Percentiles rank a stretch among this genome's conserved stretches.
phyloP scores from a whole-genome alignment of 2,329 filamentous ascomycete species.

The Teratosphaeria zuluensis region DNA sequence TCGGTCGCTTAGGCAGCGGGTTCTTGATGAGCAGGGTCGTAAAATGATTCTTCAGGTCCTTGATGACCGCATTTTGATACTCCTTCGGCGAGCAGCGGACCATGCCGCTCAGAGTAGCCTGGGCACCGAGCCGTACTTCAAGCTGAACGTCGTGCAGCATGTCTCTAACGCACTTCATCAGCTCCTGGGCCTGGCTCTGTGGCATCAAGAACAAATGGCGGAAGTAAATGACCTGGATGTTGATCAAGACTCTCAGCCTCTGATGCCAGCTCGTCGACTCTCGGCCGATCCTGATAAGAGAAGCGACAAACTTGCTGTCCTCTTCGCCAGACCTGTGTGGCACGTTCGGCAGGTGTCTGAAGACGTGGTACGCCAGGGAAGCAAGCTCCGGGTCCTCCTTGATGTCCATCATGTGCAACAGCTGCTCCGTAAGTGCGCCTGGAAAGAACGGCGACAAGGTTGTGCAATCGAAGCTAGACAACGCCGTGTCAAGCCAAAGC shows the following conservation, averaged over 20 bases:
- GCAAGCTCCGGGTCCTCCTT: constrained; percentile 97
- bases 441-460: constrained; percentile 88
- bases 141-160: constrained; percentile 91
- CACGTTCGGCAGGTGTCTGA: constrained; percentile 90
- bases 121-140: constrained; percentile 88
- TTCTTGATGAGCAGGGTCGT: constrained; percentile 68
- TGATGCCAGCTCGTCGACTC: constrained; percentile 88
- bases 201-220: constrained; percentile 83
- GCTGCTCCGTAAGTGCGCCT: constrained; percentile 76
- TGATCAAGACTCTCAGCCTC: constrained; percentile 84
- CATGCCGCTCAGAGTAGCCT: constrained; percentile 90
- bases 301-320: constrained; percentile 63
- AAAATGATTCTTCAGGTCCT: constrained; percentile 68
- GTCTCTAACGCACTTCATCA: constrained; percentile 87
- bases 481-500: constrained; percentile 83
- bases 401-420: constrained; percentile 99
- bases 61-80: constrained; percentile 70
- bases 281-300: constrained; percentile 79
- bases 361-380: constrained; percentile 89
- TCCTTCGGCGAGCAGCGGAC: constrained; percentile 82
- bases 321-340: constrained; percentile 83
- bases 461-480: constrained; percentile 87
- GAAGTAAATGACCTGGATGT: constrained; percentile 99
- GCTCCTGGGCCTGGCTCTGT: constrained; percentile 60
- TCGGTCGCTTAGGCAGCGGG: constrained; percentile 63